phyloP scores from a whole-genome alignment of 1,284 basidiomycete genomes.

The Ganoderma sp. region DNA sequence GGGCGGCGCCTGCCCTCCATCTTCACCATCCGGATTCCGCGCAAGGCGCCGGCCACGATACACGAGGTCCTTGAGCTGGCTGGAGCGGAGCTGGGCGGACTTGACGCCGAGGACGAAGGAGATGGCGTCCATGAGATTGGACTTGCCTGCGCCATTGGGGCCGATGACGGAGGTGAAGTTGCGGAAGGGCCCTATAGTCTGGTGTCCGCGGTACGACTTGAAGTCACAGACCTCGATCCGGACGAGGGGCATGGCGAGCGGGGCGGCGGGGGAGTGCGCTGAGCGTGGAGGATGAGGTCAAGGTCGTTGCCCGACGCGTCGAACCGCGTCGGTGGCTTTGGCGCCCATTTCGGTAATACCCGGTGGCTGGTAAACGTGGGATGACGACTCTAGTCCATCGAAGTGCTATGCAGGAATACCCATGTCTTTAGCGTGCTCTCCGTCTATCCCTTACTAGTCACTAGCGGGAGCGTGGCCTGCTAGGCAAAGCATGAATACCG shows the following conservation, averaged over 20 bases:
- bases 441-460: too few species aligned
- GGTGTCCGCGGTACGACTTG: slow-evolving; percentile 91
- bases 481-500: too few species aligned
- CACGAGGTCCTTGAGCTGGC: slow-evolving; percentile 93
- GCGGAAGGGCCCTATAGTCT: slow-evolving; percentile 89
- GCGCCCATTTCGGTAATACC: too few species aligned
- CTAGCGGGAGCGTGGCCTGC: too few species aligned
- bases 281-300: neutral
- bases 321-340: slow-evolving; percentile 12
- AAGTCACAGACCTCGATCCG: slow-evolving; percentile 91
- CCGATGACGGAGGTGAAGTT: slow-evolving; percentile 77
- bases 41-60: slow-evolving; percentile 88
- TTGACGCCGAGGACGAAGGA: slow-evolving; percentile 98
- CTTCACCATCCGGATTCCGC: slow-evolving; percentile 56
- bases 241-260: slow-evolving; percentile 65
- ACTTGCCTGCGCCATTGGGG: slow-evolving; percentile 80
- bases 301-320: slow-evolving; percentile 20
- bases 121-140: slow-evolving; percentile 99
- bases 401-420: too few species aligned
- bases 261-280: slow-evolving; percentile 4
- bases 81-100: slow-evolving; percentile 90
- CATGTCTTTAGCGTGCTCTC: too few species aligned
- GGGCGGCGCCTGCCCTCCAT: slow-evolving; percentile 52
- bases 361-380: too few species aligned
- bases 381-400: too few species aligned